These are phyloP conservation scores for Backusella psychrophila DNA, from an alignment of 192 early-diverging fungal species.

Conservation along the genomic window DNA sequence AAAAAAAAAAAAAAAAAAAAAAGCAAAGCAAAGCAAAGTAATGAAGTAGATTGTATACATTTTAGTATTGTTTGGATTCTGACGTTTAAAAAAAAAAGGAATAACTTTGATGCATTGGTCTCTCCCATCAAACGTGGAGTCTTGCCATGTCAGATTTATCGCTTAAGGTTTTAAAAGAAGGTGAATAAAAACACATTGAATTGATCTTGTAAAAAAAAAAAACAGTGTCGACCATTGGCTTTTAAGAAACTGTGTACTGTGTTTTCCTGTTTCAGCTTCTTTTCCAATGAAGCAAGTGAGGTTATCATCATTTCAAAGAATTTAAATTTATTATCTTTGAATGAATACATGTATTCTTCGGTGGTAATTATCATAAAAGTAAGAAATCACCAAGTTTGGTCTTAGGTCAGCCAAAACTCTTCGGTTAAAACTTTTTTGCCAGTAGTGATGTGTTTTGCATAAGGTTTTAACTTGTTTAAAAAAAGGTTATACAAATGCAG, in stretches of 20 bases:
- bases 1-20: no score
- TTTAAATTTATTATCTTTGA: background rate
- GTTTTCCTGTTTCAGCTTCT: background rate
- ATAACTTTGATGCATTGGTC: background rate
- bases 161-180: background rate
- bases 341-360: background rate
- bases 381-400: background rate
- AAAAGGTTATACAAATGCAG: background rate
- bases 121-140: background rate
- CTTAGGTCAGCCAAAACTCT: background rate
- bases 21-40: no score
- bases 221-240: no score
- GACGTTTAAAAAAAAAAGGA: background rate
- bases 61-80: background rate
- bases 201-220: background rate
- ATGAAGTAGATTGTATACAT: background rate
- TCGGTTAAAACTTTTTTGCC: background rate
- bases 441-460: background rate
- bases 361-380: background rate
- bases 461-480: background rate
- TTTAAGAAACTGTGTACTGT: no score
- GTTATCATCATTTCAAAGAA: background rate
- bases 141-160: background rate
- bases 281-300: background rate
- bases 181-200: background rate